Conservation (phyloP, 768 basidiomycete genomes). For the Rhodotorula paludigena region DNA sequence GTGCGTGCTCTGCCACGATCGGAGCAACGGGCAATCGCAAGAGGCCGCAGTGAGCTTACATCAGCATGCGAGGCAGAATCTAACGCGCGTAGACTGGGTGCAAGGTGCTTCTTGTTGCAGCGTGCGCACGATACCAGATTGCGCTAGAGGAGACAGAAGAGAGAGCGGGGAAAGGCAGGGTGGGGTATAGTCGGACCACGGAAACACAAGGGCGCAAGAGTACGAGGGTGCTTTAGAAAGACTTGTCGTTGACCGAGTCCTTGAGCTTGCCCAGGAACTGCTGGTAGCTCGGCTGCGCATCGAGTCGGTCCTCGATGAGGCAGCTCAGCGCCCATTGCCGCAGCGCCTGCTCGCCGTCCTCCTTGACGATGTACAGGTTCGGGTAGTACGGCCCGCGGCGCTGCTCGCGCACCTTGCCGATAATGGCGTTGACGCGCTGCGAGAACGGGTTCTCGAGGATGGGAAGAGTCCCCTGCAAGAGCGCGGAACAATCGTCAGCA, state of each 20-base stretch:
- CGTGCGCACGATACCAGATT: too few species aligned
- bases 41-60: too few species aligned
- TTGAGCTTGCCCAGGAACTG: conserved; percentile 58
- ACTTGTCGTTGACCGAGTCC: conserved; percentile 38
- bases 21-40: too few species aligned
- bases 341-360: conserved; percentile 92
- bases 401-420: conserved; percentile 91
- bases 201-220: too few species aligned
- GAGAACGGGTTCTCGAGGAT: conserved; percentile 87
- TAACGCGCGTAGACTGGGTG: too few species aligned
- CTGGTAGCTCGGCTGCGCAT: conserved; percentile 89
- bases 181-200: background rate
- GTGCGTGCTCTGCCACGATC: too few species aligned
- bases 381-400: conserved; percentile 87
- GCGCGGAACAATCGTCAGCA: background rate
- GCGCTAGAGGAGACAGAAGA: too few species aligned
- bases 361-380: conserved; percentile 93
- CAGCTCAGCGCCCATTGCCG: conserved; percentile 90
- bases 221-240: conserved; percentile 26
- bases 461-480: conserved; percentile 73
- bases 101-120: too few species aligned
- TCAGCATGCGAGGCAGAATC: too few species aligned
- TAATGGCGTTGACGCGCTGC: conserved; percentile 86
- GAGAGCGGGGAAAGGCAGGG: background rate
- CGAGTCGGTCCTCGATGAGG: conserved; percentile 91